Percentiles rank a stretch among this genome's conserved stretches.
These are phyloP conservation scores for Tuber brumale DNA, from an alignment of 495 filamentous ascomycete genomes.

Conservation along the genomic window DNA sequence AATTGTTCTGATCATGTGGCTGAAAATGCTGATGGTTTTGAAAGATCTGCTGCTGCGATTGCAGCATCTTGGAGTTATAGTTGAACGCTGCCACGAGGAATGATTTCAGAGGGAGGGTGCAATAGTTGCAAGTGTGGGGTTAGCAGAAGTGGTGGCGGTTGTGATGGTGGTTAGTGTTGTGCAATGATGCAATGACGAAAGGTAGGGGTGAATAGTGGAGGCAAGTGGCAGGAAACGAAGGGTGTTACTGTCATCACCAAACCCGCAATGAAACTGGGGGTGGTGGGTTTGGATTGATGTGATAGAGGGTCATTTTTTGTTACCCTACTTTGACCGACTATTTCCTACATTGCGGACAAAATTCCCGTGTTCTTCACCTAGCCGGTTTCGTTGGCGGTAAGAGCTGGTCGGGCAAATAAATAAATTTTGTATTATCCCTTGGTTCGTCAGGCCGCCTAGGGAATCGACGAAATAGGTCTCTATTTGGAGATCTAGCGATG, in stretches of 20 bases:
- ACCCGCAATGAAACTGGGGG: too few species aligned
- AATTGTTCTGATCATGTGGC: slow-evolving; percentile 36
- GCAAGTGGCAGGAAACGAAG: background rate
- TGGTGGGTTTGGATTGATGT: too few species aligned
- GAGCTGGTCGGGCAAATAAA: too few species aligned
- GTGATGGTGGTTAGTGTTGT: background rate
- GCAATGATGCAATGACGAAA: background rate
- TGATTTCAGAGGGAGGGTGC: background rate
- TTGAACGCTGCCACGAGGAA: slow-evolving; percentile 3
- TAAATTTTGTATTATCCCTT: too few species aligned
- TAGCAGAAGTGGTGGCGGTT: background rate
- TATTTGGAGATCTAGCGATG: too few species aligned
- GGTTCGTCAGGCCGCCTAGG: too few species aligned
- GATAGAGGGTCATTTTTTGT: too few species aligned
- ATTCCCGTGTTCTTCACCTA: too few species aligned
- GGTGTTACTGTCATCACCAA: background rate
- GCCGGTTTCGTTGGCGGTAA: too few species aligned
- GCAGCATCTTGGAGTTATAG: slow-evolving; percentile 3
- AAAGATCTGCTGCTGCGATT: slow-evolving; percentile 37
- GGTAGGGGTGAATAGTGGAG: background rate
- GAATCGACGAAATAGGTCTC: too few species aligned
- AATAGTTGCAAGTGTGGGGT: background rate
- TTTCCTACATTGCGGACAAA: too few species aligned
- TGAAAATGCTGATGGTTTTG: slow-evolving; percentile 40
- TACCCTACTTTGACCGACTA: too few species aligned